These are phyloP conservation scores for Picea sitchensis DNA, from an alignment of 75 land plant genomes.

Conservation along the genomic window DNA sequence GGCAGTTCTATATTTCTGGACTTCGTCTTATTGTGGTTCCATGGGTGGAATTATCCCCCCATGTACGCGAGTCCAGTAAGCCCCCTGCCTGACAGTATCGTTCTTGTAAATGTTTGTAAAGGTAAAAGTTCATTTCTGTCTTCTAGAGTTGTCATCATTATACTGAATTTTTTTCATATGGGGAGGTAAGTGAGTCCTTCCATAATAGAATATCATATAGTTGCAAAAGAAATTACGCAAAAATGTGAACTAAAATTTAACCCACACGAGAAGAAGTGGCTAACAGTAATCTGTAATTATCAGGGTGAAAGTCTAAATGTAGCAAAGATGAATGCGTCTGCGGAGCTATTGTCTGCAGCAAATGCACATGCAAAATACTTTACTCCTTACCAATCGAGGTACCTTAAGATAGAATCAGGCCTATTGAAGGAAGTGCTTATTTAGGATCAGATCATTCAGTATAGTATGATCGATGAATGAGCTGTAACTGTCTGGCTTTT, in stretches of 20 bases:
- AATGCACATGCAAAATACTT: constrained; percentile 50
- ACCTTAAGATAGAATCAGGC: not conserved
- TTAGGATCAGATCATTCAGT: not conserved
- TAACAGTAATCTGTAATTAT: not conserved
- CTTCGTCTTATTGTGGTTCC: too few relatives aligned
- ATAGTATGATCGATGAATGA: not conserved
- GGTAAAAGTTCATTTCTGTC: not conserved
- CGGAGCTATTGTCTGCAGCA: constrained; percentile 44
- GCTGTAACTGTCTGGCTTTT: not conserved
- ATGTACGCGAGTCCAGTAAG: not conserved
- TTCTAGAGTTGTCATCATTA: not conserved
- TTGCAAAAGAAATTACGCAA: not conserved
- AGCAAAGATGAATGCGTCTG: constrained; percentile 23
- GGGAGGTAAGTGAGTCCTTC: not conserved
- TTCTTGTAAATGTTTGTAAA: not conserved
- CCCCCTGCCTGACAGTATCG: too few relatives aligned
- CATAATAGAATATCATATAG: not conserved
- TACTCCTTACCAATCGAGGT: constrained; percentile 67
- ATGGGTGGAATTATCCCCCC: too few relatives aligned
- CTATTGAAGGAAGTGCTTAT: not conserved
- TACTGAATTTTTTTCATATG: too few relatives aligned
- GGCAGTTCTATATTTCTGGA: not conserved
- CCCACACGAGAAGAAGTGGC: not conserved
- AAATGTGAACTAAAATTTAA: not conserved
- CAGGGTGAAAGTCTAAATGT: constrained; percentile 53